Conservation (phyloP, 148 eudicot species). For the Rhododendron ferrugineum region DNA sequence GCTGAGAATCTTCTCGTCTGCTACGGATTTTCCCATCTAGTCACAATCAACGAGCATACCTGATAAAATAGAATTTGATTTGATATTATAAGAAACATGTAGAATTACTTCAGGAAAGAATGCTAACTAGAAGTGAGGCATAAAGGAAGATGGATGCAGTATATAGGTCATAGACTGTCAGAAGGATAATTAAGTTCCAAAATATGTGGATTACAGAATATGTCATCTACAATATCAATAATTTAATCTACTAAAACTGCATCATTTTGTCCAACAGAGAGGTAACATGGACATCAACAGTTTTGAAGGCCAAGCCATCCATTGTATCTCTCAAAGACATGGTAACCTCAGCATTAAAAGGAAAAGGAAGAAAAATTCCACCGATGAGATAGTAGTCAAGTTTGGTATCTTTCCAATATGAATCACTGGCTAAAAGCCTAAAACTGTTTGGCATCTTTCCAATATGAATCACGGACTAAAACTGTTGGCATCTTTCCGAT, state of each 20-base stretch:
- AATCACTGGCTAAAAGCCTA: background rate
- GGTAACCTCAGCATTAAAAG: background rate
- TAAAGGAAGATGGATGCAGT: background rate
- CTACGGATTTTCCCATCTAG: slow-evolving; percentile 34
- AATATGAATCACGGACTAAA: background rate
- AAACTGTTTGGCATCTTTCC: background rate
- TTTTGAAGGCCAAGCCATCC: background rate
- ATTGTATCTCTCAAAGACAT: background rate
- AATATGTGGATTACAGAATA: background rate
- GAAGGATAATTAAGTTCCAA: background rate
- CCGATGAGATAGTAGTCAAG: background rate
- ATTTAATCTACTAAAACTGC: background rate
- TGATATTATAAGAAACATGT: background rate
- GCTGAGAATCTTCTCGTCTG: slow-evolving; percentile 70
- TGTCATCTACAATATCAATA: background rate
- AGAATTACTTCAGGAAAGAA: background rate
- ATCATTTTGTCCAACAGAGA: background rate
- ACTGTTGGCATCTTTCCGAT: background rate
- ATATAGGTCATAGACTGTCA: background rate
- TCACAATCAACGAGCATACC: background rate
- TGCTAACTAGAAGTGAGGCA: background rate
- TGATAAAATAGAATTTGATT: background rate
- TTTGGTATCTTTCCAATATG: background rate
- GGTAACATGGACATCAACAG: background rate
- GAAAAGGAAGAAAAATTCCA: background rate